These are phyloP conservation scores for Ganoderma resinaceum DNA, from an alignment of 1,284 basidiomycete genomes.

Conservation along the genomic window DNA sequence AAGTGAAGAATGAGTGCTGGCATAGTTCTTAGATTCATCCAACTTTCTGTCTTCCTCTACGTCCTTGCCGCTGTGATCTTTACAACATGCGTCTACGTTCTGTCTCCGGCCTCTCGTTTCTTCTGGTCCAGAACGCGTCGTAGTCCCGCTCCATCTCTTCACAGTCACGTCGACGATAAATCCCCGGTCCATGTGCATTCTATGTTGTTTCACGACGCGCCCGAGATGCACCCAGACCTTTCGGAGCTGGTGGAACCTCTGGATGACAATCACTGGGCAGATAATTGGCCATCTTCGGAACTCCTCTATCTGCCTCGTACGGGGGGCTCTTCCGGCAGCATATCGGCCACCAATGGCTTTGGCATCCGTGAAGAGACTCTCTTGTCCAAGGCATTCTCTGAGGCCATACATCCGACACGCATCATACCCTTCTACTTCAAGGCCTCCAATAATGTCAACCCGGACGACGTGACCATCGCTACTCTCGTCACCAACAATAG, in stretches of 20 bases:
- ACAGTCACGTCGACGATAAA: neutral
- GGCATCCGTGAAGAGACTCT: conserved; percentile 35
- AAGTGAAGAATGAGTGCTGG: conserved; percentile 1
- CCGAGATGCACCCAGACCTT: conserved; percentile 9
- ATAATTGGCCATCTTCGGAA: conserved; percentile 26
- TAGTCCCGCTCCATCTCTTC: neutral
- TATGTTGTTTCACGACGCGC: conserved; percentile 11
- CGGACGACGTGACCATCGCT: conserved; percentile 81
- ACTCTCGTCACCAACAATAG: conserved; percentile 84
- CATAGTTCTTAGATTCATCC: conserved; percentile 4
- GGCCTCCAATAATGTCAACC: conserved; percentile 55
- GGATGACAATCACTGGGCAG: conserved; percentile 21
- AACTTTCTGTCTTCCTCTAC: conserved; percentile 19
- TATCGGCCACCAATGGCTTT: conserved; percentile 5
- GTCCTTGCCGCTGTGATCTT: conserved; percentile 17
- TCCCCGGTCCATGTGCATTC: neutral
- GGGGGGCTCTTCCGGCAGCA: conserved; percentile 1
- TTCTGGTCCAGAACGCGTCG: neutral
- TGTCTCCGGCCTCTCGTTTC: conserved; percentile 11
- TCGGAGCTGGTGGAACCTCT: conserved; percentile 15
- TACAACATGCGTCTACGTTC: conserved; percentile 23
- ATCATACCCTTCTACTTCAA: conserved; percentile 84
- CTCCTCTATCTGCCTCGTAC: conserved; percentile 12
- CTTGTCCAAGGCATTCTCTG: conserved; percentile 72
- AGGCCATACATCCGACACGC: conserved; percentile 72